phyloP scores from a whole-genome alignment of 1,139 yeast species.

The Sugiyamaella paludigena region DNA sequence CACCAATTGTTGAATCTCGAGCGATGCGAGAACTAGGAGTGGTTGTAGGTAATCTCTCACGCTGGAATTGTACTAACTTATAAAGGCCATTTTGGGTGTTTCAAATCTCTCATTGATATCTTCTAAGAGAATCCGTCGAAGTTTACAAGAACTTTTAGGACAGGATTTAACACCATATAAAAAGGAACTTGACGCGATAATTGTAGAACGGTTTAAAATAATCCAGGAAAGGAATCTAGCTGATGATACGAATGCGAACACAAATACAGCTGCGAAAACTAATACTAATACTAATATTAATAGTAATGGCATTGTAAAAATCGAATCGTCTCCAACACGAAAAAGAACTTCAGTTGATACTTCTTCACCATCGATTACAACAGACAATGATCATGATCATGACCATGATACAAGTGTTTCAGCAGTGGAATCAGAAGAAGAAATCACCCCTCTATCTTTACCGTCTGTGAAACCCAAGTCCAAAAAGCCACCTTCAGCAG shows the following conservation, averaged over 20 bases:
- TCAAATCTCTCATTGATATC: constrained; percentile 70
- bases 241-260: constrained; percentile 1
- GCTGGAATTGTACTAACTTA: neutral
- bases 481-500: too few species aligned
- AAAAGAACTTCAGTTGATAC: too few species aligned
- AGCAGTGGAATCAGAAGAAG: neutral
- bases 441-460: neutral
- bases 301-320: constrained; percentile 31
- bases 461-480: neutral
- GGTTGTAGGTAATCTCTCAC: neutral
- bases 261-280: neutral
- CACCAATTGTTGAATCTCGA: too few species aligned
- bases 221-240: constrained; percentile 42
- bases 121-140: constrained; percentile 67
- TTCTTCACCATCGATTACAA: too few species aligned
- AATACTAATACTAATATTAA: constrained; percentile 20
- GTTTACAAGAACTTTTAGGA: constrained; percentile 64
- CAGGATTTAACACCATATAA: constrained; percentile 52
- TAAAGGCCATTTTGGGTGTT: constrained; percentile 72
- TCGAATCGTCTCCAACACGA: constrained; percentile 34
- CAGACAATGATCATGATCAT: too few species aligned
- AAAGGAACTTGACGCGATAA: constrained; percentile 58
- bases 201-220: constrained; percentile 57
- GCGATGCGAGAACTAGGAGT: too few species aligned
- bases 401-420: neutral